Evolutionary conservation across 2,329 filamentous ascomycete species (phyloP).

Genomic region (Sarocladiaceae sp.): DNA sequence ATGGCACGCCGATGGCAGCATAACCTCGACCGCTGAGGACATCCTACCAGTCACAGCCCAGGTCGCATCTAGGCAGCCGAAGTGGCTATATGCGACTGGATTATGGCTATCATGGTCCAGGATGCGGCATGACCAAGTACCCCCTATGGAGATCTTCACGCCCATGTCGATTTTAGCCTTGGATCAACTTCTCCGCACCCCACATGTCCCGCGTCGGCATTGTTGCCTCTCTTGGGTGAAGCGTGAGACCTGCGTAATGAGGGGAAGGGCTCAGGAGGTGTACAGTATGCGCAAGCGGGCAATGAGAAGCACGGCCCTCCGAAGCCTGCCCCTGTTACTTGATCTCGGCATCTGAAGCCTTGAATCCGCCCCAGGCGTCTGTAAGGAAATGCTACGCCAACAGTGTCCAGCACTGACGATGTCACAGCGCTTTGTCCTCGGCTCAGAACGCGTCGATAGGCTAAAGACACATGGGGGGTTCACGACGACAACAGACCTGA

Average conservation of each 20-base stretch:
- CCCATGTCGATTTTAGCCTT: slow-evolving; percentile 1
- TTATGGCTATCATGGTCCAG: slow-evolving; percentile 4
- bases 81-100: neutral
- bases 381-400: neutral
- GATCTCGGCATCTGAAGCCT: slow-evolving; percentile 7
- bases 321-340: neutral
- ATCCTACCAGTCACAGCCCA: neutral
- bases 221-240: slow-evolving; percentile 6
- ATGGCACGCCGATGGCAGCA: too few relatives aligned
- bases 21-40: neutral
- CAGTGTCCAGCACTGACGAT: too few relatives aligned
- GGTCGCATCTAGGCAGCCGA: neutral
- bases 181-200: slow-evolving; percentile 9
- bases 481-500: neutral
- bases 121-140: neutral
- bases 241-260: neutral
- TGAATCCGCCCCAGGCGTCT: slow-evolving; percentile 2
- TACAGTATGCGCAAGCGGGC: too few relatives aligned
- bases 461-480: neutral
- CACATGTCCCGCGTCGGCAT: slow-evolving; percentile 7
- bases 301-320: neutral
- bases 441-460: too few relatives aligned
- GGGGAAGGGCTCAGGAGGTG: neutral
- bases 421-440: too few relatives aligned
- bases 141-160: slow-evolving; percentile 4